Base-by-base conservation (phyloP, 192 early-diverging fungal genomes). In the Paraglomus brasilianum region DNA sequence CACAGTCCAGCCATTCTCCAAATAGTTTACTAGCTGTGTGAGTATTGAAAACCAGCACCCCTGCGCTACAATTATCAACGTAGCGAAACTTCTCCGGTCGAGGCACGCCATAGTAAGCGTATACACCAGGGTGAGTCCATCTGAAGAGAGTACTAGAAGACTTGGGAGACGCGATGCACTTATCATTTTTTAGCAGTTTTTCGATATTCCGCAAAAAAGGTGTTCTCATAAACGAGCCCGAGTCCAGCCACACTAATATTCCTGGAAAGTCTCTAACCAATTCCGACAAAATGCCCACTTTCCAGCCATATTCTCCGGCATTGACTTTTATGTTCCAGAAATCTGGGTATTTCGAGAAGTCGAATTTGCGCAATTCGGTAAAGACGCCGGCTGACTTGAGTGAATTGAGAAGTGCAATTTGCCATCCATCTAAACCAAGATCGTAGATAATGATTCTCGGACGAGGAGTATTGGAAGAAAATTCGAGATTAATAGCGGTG, bases 231-330 rank as follows among this genome's bases (percentile, higher is more conserved):
- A 60, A n/a, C 8, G 36, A 41, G 40, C 81, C 81, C 1, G 83
- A 75, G 69, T 85, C 81, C 2, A 85, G 65, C 83, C 83, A 85
- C 2, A 82, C 69, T 1, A 85, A 38, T 5, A 81, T 80, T 10
- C 74, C 77, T 0, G 69, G 65, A 50, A 68, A 56, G 19, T 74
- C 50, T 10, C 4, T 41, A 4, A 41, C 6, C 38, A 77, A 72
- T 63, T 83, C 78, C 1, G 79, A 64, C 0, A 81, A 52, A 7
- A 82, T 82, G 0, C 77, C 83, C 1, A 76, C 73, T 49, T 85
- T 85, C 83, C 83, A 85, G 14, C 75, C 83, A 51, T 85, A 85
- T 66, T 82, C 79, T n/a, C 83, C 83, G 8, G 66, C 59, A n/a
- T 75, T 72, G 46, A 68, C 50, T 6, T 56, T 64, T 4, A 85